A percentile compares a stretch with the other conserved stretches of the same genome.
phyloP scores from a whole-genome alignment of 192 early-diverging fungal genomes.

The Rhizoclosmatium sp. region DNA sequence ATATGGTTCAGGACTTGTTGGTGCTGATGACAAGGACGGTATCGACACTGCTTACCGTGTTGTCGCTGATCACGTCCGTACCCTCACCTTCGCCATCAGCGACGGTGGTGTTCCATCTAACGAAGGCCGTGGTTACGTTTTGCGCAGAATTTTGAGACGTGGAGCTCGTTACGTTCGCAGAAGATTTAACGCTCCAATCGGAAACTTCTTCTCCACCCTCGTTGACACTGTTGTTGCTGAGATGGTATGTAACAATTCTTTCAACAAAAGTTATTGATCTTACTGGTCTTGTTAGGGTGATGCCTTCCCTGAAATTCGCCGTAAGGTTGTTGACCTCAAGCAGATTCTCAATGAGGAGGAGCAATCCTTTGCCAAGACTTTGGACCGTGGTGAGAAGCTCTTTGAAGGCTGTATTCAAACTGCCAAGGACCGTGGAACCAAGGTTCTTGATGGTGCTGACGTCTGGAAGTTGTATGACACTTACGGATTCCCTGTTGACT shows the following conservation, averaged over 20 bases:
- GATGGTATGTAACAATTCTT: slow-evolving; percentile 69
- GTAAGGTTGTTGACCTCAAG: slow-evolving; percentile 83
- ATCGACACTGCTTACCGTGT: slow-evolving; percentile 99
- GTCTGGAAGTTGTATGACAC: slow-evolving; percentile 99
- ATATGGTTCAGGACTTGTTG: slow-evolving; percentile 55
- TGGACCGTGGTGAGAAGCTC: slow-evolving; percentile 96
- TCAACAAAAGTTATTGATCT: slow-evolving; percentile 20
- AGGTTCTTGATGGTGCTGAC: slow-evolving; percentile 80
- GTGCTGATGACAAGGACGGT: slow-evolving; percentile 90
- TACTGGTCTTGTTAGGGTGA: slow-evolving; percentile 63
- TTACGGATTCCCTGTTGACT: slow-evolving; percentile 97
- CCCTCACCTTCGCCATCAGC: slow-evolving; percentile 94
- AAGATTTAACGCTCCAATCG: slow-evolving; percentile 89
- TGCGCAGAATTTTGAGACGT: slow-evolving; percentile 94
- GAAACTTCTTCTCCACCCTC: slow-evolving; percentile 91
- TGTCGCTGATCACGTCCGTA: slow-evolving; percentile 96
- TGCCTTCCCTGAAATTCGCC: slow-evolving; percentile 88
- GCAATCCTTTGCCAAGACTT: slow-evolving; percentile 90
- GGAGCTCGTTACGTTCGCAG: slow-evolving; percentile 94
- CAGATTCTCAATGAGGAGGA: slow-evolving; percentile 98
- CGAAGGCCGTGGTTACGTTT: slow-evolving; percentile 97
- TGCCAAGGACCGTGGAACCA: slow-evolving; percentile 68
- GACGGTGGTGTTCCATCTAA: slow-evolving; percentile 97
- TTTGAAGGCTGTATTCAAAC: slow-evolving; percentile 80
- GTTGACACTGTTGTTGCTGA: slow-evolving; percentile 90